A percentile compares a stretch with the other conserved stretches of the same genome.
These are phyloP conservation scores for Peronospora tabacina DNA, from an alignment of 352 stramenopile species.

Conservation along the genomic window DNA sequence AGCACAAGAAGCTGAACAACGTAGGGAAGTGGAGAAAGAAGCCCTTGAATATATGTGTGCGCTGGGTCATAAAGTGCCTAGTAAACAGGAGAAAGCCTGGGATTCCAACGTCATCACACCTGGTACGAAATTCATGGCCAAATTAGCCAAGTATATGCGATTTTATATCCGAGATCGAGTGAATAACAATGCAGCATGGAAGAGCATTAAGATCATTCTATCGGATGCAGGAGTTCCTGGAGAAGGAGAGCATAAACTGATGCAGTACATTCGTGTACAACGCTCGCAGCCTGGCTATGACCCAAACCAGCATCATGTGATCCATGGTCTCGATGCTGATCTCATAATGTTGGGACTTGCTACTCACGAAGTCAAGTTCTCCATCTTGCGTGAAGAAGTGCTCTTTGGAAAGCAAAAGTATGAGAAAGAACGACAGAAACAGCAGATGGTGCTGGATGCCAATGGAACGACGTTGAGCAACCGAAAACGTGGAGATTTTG, in stretches of 20 bases:
- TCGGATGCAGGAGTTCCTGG: conserved; percentile 94
- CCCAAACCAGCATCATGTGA: conserved; percentile 95
- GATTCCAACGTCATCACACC: conserved; percentile 99
- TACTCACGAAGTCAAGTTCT: conserved; percentile 98
- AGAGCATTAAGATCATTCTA: conserved; percentile 92
- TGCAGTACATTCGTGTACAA: conserved; percentile 95
- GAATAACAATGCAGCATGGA: conserved; percentile 92
- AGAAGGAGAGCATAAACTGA: conserved; percentile 99
- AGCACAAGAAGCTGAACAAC: conserved; percentile 92
- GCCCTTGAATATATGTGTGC: conserved; percentile 89
- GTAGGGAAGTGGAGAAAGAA: conserved; percentile 88
- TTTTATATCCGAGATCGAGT: conserved; percentile 92
- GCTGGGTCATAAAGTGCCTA: conserved; percentile 75
- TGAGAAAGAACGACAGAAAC: conserved; percentile 60
- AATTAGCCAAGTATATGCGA: conserved; percentile 86
- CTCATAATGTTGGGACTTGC: conserved; percentile 99
- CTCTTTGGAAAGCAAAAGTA: conserved; percentile 82
- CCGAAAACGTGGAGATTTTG: conserved; percentile 79
- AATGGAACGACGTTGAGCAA: conserved; percentile 67
- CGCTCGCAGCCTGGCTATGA: conserved; percentile 93
- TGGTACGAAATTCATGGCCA: conserved; percentile 97
- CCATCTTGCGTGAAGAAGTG: conserved; percentile 95
- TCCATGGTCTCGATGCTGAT: conserved; percentile 98
- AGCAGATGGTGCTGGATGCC: conserved; percentile 53
- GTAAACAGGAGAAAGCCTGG: conserved; percentile 84